These are phyloP conservation scores for Fusarium aywerte DNA, from an alignment of 2,329 filamentous ascomycete species.

Conservation along the genomic window DNA sequence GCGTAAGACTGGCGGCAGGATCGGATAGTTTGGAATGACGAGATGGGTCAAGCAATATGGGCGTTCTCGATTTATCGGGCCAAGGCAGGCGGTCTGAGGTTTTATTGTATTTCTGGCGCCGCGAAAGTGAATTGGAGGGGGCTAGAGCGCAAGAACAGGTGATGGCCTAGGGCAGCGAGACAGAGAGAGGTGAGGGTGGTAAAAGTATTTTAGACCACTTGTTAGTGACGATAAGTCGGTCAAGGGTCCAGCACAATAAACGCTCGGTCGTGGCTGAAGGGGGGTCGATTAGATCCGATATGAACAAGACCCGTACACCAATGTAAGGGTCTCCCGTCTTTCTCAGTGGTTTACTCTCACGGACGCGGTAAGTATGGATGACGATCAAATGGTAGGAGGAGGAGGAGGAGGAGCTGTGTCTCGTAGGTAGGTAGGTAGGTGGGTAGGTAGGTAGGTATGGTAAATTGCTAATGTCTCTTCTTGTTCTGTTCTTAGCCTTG, in stretches of 20 bases:
- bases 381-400: constrained; percentile 24
- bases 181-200: constrained; percentile 17
- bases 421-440: constrained; percentile 7
- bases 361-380: constrained; percentile 27
- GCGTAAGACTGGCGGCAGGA: constrained; percentile 31
- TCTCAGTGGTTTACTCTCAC: constrained; percentile 27
- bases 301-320: constrained; percentile 28
- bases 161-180: constrained; percentile 8
- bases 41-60: constrained; percentile 30
- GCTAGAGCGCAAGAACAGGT: constrained; percentile 34
- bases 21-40: constrained; percentile 31
- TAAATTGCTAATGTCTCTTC: constrained; percentile 28
- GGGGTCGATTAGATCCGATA: constrained; percentile 26
- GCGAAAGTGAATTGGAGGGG: constrained; percentile 33
- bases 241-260: constrained; percentile 25
- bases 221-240: constrained; percentile 34
- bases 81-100: constrained; percentile 43
- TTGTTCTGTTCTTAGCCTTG: constrained; percentile 39
- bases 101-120: constrained; percentile 42
- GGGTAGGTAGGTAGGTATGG: background rate
- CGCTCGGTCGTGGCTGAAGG: constrained; percentile 16
- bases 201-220: constrained; percentile 31
- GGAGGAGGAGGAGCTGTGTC: constrained; percentile 12
- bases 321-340: constrained; percentile 35
- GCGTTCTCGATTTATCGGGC: constrained; percentile 24